Evolutionary conservation across 495 filamentous ascomycete species (phyloP).

Genomic region (Clavariopsis aquatica): DNA sequence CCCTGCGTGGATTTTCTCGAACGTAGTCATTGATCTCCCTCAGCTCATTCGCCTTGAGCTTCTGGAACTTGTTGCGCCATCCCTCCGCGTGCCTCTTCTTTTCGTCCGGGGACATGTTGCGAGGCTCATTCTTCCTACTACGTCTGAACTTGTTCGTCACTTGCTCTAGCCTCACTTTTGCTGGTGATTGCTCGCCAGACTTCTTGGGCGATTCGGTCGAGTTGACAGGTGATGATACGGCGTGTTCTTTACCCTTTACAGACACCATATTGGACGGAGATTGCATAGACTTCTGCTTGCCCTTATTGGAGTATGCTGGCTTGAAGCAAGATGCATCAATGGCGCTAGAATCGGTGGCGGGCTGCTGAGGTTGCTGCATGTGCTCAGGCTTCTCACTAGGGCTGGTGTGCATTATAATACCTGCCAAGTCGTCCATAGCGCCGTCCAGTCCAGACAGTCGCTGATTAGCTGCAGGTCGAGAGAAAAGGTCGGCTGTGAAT

Average conservation of each 20-base stretch:
- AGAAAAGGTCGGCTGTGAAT: background rate
- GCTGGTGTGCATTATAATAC: background rate
- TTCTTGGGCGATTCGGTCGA: constrained; percentile 28
- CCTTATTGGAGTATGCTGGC: constrained; percentile 16
- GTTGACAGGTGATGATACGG: constrained; percentile 20
- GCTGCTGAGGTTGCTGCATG: background rate
- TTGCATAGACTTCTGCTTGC: constrained; percentile 19
- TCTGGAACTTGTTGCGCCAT: constrained; percentile 30
- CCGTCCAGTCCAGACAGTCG: constrained; percentile 28
- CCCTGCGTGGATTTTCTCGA: background rate
- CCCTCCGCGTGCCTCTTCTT: constrained; percentile 26
- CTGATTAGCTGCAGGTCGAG: constrained; percentile 2
- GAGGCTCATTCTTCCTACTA: constrained; percentile 25
- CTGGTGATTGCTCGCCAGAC: constrained; percentile 37
- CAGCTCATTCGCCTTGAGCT: constrained; percentile 20
- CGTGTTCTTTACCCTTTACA: background rate
- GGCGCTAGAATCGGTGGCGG: constrained; percentile 1
- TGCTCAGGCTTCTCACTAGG: background rate
- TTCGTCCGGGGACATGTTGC: constrained; percentile 29
- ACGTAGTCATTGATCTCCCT: constrained; percentile 30
- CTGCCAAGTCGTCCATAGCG: constrained; percentile 35
- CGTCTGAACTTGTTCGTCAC: constrained; percentile 40
- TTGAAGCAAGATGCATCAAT: constrained; percentile 32
- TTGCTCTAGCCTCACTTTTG: constrained; percentile 42
- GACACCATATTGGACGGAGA: constrained; percentile 27